Evolutionary conservation across 2,329 filamentous ascomycete species (phyloP).

Genomic region (Furcasterigmium sp.): DNA sequence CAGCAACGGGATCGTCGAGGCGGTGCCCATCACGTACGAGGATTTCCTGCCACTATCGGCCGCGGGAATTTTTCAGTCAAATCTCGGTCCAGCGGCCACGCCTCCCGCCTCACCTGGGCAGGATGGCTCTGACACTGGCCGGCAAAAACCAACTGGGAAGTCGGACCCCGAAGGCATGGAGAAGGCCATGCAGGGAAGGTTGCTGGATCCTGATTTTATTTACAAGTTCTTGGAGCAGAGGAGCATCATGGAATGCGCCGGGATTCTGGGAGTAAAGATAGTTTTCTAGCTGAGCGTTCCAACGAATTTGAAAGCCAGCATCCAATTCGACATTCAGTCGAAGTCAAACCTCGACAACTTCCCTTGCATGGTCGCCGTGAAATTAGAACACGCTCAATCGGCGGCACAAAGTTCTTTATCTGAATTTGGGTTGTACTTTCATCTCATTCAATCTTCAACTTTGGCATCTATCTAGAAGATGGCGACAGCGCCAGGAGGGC

Average conservation of each 20-base stretch:
- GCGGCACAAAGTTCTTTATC: too few species aligned
- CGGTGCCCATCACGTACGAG: slow-evolving; percentile 43
- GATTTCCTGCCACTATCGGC: slow-evolving; percentile 48
- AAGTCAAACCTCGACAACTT: too few species aligned
- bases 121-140: background rate
- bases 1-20: slow-evolving; percentile 21
- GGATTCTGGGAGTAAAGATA: slow-evolving; percentile 1
- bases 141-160: background rate
- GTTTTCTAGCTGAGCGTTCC: background rate
- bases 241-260: slow-evolving; percentile 4
- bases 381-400: too few species aligned
- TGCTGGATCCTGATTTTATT: slow-evolving; percentile 6
- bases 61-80: slow-evolving; percentile 44
- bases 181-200: slow-evolving; percentile 5
- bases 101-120: slow-evolving; percentile 1
- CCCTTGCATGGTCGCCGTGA: too few species aligned
- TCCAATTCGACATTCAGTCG: too few species aligned
- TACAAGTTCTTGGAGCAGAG: slow-evolving; percentile 4
- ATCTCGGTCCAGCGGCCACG: slow-evolving; percentile 17
- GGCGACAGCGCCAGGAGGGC: slow-evolving; percentile 30
- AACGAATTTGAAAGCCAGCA: too few species aligned
- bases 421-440: too few species aligned
- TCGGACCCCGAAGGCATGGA: slow-evolving; percentile 7
- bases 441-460: too few species aligned
- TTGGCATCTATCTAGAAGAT: too few species aligned